phyloP scores from a whole-genome alignment of 108 stramenopile species.

The Cyclotella sp. region DNA sequence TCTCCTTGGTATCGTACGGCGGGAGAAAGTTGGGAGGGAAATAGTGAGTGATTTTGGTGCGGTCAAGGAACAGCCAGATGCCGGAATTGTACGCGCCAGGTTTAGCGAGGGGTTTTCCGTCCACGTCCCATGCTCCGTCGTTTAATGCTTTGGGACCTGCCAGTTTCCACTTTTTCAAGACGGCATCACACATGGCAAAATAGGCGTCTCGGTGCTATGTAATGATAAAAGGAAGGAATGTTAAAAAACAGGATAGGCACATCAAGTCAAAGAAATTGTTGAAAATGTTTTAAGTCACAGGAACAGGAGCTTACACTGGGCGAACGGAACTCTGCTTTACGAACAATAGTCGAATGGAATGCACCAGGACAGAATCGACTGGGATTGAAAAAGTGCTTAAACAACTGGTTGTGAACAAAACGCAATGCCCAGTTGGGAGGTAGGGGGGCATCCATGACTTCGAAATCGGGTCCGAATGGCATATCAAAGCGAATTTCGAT shows the following conservation, averaged over 20 bases:
- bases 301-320: slow-evolving; percentile 47
- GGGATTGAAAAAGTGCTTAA: slow-evolving; percentile 75
- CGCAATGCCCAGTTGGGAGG: slow-evolving; percentile 86
- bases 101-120: slow-evolving; percentile 49
- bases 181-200: slow-evolving; percentile 66
- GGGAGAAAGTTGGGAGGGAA: slow-evolving; percentile 90
- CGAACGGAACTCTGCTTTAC: slow-evolving; percentile 89
- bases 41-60: slow-evolving; percentile 79
- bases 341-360: slow-evolving; percentile 86
- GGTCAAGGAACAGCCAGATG: slow-evolving; percentile 82
- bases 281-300: no score
- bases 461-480: slow-evolving; percentile 63
- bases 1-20: slow-evolving; percentile 84
- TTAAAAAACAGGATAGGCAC: neutral
- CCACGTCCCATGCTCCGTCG: slow-evolving; percentile 52
- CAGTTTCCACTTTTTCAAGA: slow-evolving; percentile 63
- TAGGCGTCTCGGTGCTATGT: slow-evolving; percentile 54
- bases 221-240: neutral
- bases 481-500: slow-evolving; percentile 91
- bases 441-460: slow-evolving; percentile 54
- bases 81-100: slow-evolving; percentile 60
- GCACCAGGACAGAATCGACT: slow-evolving; percentile 86
- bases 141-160: slow-evolving; percentile 74
- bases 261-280: neutral
- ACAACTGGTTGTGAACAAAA: slow-evolving; percentile 90